Conservation (phyloP, 139 green algal species). For the Chlorella sorokiniana region DNA sequence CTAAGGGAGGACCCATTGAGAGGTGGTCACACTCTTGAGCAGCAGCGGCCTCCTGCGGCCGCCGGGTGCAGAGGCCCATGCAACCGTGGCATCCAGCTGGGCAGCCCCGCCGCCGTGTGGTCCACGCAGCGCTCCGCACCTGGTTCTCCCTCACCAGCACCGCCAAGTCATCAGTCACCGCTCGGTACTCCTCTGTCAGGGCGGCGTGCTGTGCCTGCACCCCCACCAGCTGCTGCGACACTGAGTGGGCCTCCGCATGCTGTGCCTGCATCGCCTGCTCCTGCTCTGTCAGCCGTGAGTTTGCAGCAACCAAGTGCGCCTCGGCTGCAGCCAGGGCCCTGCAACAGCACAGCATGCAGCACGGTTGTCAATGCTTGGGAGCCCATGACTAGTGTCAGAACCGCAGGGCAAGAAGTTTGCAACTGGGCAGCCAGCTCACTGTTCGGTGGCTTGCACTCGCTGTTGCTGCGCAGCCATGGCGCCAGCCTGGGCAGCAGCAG, state of each 20-base stretch:
- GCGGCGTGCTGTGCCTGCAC: conserved; percentile 17
- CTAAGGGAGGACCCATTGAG: too few species aligned
- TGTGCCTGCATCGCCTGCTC: not conserved
- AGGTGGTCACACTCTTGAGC: too few species aligned
- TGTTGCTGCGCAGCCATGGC: not conserved
- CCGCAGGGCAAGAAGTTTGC: too few species aligned
- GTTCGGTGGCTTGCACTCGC: not conserved
- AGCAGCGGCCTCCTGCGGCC: too few species aligned
- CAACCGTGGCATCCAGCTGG: not conserved
- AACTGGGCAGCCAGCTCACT: not conserved
- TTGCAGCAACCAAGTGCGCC: conserved; percentile 9
- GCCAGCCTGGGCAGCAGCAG: not conserved
- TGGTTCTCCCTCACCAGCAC: conserved; percentile 75
- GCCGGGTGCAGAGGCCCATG: not conserved
- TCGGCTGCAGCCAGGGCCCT: conserved; percentile 2
- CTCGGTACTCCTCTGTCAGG: conserved; percentile 53
- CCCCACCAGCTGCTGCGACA: conserved; percentile 15
- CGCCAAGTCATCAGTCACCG: conserved; percentile 66
- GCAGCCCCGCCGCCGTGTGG: not conserved
- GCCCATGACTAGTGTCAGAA: too few species aligned
- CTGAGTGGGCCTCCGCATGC: not conserved
- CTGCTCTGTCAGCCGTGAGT: not conserved
- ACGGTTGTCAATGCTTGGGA: too few species aligned
- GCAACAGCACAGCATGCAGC: not conserved
- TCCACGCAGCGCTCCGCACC: conserved; percentile 10